Percentiles rank a stretch among this genome's conserved stretches.
Conservation (phyloP, 202 grass and related monocot genomes). For the Setaria viridis region DNA sequence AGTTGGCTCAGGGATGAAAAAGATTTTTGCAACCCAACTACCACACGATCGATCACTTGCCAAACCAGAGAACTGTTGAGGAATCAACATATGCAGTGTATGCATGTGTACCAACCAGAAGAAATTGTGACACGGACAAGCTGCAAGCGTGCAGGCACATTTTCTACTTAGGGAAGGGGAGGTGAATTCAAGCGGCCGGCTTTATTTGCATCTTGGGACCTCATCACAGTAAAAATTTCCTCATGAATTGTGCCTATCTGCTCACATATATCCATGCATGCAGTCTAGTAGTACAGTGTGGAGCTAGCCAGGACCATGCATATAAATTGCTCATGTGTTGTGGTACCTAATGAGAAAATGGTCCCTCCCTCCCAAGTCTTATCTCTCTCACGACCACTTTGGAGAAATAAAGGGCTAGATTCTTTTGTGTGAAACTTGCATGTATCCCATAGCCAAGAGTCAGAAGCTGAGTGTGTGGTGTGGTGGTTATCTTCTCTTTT, state of each 20-base stretch:
- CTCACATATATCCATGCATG: slow-evolving; percentile 31
- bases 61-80: slow-evolving; percentile 21
- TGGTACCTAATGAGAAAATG: slow-evolving; percentile 41
- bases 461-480: not conserved
- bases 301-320: slow-evolving; percentile 47
- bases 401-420: slow-evolving; percentile 6
- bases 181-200: not conserved
- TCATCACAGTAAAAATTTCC: slow-evolving; percentile 38
- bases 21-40: not conserved
- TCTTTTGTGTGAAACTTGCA: slow-evolving; percentile 38
- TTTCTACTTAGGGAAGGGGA: slow-evolving; percentile 34
- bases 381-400: slow-evolving; percentile 42
- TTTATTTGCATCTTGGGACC: not conserved
- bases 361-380: slow-evolving; percentile 36
- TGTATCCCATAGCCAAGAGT: slow-evolving; percentile 19
- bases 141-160: not conserved
- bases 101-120: not conserved
- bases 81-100: slow-evolving; percentile 5
- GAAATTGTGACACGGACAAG: slow-evolving; percentile 22
- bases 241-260: slow-evolving; percentile 46
- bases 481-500: slow-evolving; percentile 27
- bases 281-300: slow-evolving; percentile 11
- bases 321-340: slow-evolving; percentile 43
- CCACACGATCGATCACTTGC: slow-evolving; percentile 2
- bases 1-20: not conserved